A percentile compares a stretch with the other conserved stretches of the same genome.
These are phyloP conservation scores for Megacollybia platyphylla DNA, from an alignment of 1,284 basidiomycete genomes.

Conservation along the genomic window DNA sequence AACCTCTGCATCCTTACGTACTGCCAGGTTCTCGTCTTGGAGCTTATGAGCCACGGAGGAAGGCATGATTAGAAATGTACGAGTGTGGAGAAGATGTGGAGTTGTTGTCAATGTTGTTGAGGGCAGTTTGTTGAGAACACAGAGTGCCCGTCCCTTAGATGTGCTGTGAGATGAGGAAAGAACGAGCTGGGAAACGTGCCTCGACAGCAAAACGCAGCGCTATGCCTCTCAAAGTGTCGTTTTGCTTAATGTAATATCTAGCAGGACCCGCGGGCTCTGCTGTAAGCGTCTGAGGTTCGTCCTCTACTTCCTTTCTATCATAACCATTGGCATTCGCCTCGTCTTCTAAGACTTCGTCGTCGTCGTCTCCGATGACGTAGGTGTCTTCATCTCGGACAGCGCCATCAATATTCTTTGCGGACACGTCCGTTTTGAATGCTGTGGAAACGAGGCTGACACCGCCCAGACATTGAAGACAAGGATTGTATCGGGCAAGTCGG, in stretches of 20 bases:
- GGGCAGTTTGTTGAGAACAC: slow-evolving; percentile 54
- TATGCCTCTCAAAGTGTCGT: slow-evolving; percentile 58
- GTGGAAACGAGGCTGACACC: not conserved
- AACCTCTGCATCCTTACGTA: slow-evolving; percentile 24
- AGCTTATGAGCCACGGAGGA: slow-evolving; percentile 15
- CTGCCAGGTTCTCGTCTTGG: slow-evolving; percentile 12
- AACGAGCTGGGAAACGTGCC: slow-evolving; percentile 24
- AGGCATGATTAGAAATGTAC: slow-evolving; percentile 40
- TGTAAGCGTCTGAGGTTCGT: slow-evolving; percentile 1
- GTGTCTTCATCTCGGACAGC: slow-evolving; percentile 42
- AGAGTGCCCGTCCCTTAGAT: slow-evolving; percentile 40
- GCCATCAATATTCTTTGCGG: slow-evolving; percentile 34
- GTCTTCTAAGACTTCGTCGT: not conserved
- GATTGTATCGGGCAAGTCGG: not conserved
- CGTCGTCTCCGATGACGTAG: slow-evolving; percentile 29
- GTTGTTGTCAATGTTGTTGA: slow-evolving; percentile 53
- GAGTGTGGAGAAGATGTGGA: slow-evolving; percentile 64
- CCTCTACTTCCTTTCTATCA: not conserved
- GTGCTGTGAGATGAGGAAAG: slow-evolving; percentile 1
- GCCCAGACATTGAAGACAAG: not conserved
- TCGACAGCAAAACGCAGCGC: slow-evolving; percentile 47
- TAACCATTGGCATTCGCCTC: not conserved
- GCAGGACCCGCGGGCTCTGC: slow-evolving; percentile 9
- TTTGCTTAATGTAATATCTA: slow-evolving; percentile 43
- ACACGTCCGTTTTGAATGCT: not conserved